These are phyloP conservation scores for Dioszegia crocea DNA, from an alignment of 768 basidiomycete species.

Conservation along the genomic window DNA sequence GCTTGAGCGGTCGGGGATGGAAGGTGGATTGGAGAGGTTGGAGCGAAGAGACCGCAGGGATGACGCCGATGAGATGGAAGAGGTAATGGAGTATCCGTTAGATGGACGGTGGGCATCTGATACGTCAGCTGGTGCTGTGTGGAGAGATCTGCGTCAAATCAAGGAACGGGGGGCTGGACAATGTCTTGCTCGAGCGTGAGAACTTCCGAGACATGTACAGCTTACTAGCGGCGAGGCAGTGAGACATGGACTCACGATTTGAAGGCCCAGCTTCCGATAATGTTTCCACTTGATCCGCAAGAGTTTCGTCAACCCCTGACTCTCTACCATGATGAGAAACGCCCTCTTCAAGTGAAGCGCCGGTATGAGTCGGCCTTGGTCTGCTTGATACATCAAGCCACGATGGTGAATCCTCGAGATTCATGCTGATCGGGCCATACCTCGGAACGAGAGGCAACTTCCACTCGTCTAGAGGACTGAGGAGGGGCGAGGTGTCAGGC, in stretches of 20 bases:
- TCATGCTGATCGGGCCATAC: too few species aligned
- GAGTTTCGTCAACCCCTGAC: too few species aligned
- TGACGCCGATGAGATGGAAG: background rate
- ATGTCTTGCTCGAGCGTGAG: background rate
- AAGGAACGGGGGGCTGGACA: too few species aligned
- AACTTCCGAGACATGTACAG: background rate
- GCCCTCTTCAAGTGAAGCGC: too few species aligned
- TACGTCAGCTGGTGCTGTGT: background rate
- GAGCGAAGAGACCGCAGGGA: background rate
- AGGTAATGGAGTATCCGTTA: conserved; percentile 2
- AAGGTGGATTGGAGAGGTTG: background rate
- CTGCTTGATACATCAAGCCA: background rate
- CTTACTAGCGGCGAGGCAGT: background rate
- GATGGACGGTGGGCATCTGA: background rate
- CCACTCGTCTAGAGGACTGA: background rate
- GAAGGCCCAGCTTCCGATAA: background rate
- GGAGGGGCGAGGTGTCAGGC: background rate
- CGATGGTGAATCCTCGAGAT: background rate
- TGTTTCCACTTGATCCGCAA: background rate
- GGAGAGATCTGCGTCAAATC: too few species aligned
- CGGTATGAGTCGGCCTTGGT: too few species aligned
- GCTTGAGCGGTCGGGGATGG: background rate
- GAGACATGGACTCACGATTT: background rate
- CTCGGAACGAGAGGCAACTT: background rate
- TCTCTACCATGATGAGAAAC: too few species aligned